Conservation (phyloP, 148 eudicot genomes). For the Rhododendron ovatum region DNA sequence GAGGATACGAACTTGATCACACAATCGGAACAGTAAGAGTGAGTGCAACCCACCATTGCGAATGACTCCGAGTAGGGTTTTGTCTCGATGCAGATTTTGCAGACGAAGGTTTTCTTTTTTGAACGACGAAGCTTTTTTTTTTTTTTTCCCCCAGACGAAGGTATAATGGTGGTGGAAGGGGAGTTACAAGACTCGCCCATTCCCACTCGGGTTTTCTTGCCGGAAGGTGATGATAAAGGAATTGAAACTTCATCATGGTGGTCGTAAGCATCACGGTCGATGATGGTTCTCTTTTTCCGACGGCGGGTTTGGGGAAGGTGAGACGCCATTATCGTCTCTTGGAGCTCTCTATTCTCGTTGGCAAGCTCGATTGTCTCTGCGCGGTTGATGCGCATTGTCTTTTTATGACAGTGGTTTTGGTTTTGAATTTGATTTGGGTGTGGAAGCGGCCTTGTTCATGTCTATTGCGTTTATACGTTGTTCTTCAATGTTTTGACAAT, state of each 20-base stretch:
- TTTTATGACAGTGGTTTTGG: not conserved
- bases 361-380: not conserved
- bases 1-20: constrained; percentile 34
- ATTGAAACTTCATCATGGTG: constrained; percentile 12
- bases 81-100: constrained; percentile 56
- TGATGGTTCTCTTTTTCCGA: not conserved
- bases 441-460: not conserved
- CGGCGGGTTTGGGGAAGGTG: not conserved
- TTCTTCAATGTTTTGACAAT: not conserved
- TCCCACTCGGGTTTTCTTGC: constrained; percentile 5
- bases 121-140: constrained; percentile 1
- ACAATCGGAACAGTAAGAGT: constrained; percentile 39
- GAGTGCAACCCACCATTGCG: constrained; percentile 37
- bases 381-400: not conserved
- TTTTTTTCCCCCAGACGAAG: no score
- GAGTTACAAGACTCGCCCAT: constrained; percentile 36
- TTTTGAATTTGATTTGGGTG: not conserved
- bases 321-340: not conserved
- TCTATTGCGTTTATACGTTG: not conserved
- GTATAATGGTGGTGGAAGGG: not conserved
- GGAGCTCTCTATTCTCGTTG: not conserved
- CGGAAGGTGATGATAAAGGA: not conserved
- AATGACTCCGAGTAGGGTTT: constrained; percentile 29
- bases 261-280: not conserved
- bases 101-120: not conserved